Conservation (phyloP, 2,329 filamentous ascomycete genomes). For the Xylariales sp. region DNA sequence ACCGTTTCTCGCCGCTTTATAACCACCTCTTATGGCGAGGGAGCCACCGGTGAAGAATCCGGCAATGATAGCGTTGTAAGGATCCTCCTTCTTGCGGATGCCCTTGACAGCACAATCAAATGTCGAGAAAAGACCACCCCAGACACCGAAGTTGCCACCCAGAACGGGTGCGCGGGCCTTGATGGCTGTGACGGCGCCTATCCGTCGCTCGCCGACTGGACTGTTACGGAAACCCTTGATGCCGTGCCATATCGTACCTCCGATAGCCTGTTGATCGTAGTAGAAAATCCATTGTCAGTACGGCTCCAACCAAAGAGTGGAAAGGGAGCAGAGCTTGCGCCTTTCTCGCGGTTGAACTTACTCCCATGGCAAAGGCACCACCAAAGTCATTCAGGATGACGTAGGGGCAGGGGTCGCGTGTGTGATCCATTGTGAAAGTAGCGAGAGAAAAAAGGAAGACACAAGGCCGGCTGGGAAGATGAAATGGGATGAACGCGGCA, state of each 20-base stretch:
- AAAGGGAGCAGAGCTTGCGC: slow-evolving; percentile 6
- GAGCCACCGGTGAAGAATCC: slow-evolving; percentile 95
- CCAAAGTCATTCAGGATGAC: slow-evolving; percentile 97
- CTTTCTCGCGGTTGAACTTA: not conserved
- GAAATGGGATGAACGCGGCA: not conserved
- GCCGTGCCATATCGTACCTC: slow-evolving; percentile 89
- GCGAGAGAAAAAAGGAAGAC: not conserved
- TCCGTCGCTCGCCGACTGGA: slow-evolving; percentile 87
- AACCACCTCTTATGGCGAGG: slow-evolving; percentile 85
- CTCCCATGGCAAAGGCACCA: slow-evolving; percentile 94
- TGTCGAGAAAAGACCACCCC: slow-evolving; percentile 93
- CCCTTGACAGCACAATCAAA: slow-evolving; percentile 98
- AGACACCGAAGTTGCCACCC: slow-evolving; percentile 96
- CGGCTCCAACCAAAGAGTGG: too few relatives aligned
- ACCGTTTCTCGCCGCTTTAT: slow-evolving; percentile 87
- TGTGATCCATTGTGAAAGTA: slow-evolving; percentile 72
- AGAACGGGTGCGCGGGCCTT: slow-evolving; percentile 95
- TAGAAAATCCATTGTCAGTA: too few relatives aligned
- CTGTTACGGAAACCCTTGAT: slow-evolving; percentile 92
- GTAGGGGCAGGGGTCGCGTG: slow-evolving; percentile 93
- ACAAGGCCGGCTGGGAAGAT: not conserved
- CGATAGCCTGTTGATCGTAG: slow-evolving; percentile 69
- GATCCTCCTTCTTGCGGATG: slow-evolving; percentile 91
- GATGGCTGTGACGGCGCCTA: slow-evolving; percentile 94
- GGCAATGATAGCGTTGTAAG: slow-evolving; percentile 95